A percentile compares a stretch with the other conserved stretches of the same genome.
These are phyloP conservation scores for Sphaerulina musiva DNA, from an alignment of 2,329 filamentous ascomycete genomes.

Conservation along the genomic window DNA sequence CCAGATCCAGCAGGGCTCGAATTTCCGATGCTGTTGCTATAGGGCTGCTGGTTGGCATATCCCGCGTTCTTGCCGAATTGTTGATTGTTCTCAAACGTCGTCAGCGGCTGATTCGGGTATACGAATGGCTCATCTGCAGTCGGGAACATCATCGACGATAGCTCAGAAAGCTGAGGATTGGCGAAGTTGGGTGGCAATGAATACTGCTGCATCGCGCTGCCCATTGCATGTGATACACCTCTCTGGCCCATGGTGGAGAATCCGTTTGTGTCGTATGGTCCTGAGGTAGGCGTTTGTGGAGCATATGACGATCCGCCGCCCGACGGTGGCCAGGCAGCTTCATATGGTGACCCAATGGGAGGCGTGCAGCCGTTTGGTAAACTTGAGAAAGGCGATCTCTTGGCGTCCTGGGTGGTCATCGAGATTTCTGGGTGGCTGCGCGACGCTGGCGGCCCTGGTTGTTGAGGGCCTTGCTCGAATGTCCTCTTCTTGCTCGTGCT, in stretches of 20 bases:
- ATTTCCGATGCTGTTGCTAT: constrained; percentile 12
- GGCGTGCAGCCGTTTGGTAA: constrained; percentile 12
- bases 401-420: constrained; percentile 10
- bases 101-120: constrained; percentile 70
- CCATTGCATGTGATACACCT: constrained; percentile 19
- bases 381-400: constrained; percentile 28
- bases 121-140: constrained; percentile 64
- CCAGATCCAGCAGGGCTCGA: constrained; percentile 13
- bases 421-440: constrained; percentile 28
- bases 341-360: constrained; percentile 14
- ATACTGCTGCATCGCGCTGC: constrained; percentile 20
- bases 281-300: constrained; percentile 24
- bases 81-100: constrained; percentile 46
- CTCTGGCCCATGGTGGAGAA: constrained; percentile 14
- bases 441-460: constrained; percentile 17
- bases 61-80: constrained; percentile 31
- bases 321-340: constrained; percentile 23
- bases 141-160: constrained; percentile 75
- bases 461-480: constrained; percentile 22
- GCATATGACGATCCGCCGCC: constrained; percentile 21
- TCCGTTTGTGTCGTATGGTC: constrained; percentile 19
- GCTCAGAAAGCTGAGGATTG: constrained; percentile 54
- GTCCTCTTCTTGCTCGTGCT: constrained; percentile 45
- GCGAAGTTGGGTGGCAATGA: constrained; percentile 26
- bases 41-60: constrained; percentile 12